Evolutionary conservation across 306 rosid genomes (phyloP), one percentile per base, ranked within the genome.

Genomic region (Hippophae rhamnoides): DNA sequence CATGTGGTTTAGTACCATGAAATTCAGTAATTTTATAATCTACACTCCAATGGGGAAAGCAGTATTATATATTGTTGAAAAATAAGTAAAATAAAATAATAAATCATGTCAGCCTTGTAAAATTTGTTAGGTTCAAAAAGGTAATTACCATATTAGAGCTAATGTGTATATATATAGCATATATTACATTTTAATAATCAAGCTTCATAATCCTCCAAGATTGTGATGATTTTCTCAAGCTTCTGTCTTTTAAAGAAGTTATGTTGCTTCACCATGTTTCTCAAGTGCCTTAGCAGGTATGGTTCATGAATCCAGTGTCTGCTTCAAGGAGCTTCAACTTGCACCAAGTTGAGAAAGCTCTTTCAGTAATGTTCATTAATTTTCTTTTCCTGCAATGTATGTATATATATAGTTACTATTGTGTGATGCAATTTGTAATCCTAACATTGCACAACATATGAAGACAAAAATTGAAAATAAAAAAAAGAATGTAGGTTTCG

Each of bases 291-390:
- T 73, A 41, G 79, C 58, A 52, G 69, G 69, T 80, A 58, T 74
- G 51, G 48, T 82, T 76, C 49, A 76, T 43, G 70, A 71, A 62
- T 13, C 74, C 77, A 27, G 62, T 61, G 55, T 75, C 81, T 45
- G 77, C 72, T 79, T 85, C 77, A 54, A 75, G 84, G 48, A 65
- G 88, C 80, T 68, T 82, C 79, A 75, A 46, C 68, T 77, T 27
- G 77, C 75, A 56, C 74, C 25, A 40, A 85, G 78, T 53, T 67
- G 78, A 41, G 70, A 77, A 54, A 78, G 52, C 25, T 72, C 51
- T 51, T 49, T 72, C 18, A 65, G 40, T 31, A 73, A 63, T 46
- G 64, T 43, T 53, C 60, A 41, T 71, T 68, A 74, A 2, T 76
- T 67, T 77, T 58, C 81, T 61, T 71, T 71, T 71, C 80, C 84